phyloP scores from a whole-genome alignment of 2,329 filamentous ascomycete species.

The Apiospora rasikravindrae region DNA sequence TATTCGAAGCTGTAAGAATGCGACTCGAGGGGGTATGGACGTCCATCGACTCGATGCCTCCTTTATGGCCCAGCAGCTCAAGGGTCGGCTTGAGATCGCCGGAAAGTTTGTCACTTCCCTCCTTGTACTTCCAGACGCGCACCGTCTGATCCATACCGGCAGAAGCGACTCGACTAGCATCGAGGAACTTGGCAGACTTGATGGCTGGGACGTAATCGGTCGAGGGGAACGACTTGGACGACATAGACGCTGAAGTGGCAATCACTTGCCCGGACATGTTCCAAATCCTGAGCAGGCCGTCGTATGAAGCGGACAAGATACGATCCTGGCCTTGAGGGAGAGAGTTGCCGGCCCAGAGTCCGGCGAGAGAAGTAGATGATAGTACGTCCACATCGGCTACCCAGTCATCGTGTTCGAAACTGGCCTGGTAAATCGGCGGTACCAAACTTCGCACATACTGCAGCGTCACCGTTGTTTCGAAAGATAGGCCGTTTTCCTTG shows the following conservation, averaged over 20 bases:
- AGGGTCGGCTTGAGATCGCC: conserved; percentile 72
- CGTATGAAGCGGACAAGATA: conserved; percentile 91
- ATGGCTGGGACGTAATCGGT: conserved; percentile 53
- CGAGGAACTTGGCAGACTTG: conserved; percentile 85
- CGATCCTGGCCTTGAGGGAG: conserved; percentile 65
- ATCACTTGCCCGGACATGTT: conserved; percentile 85
- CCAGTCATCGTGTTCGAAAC: conserved; percentile 98
- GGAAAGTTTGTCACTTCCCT: conserved; percentile 64
- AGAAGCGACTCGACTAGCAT: conserved; percentile 78
- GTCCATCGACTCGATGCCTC: conserved; percentile 74
- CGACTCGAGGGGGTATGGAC: conserved; percentile 75
- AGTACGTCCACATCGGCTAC: conserved; percentile 86
- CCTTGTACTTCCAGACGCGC: conserved; percentile 86
- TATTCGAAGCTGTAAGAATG: conserved; percentile 84
- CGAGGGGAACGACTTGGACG: conserved; percentile 74
- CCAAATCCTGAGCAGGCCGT: conserved; percentile 89
- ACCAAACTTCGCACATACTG: conserved; percentile 94
- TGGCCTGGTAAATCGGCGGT: conserved; percentile 86
- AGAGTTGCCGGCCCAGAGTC: conserved; percentile 57
- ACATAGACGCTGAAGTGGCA: conserved; percentile 71
- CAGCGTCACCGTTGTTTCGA: conserved; percentile 84
- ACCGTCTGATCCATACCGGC: conserved; percentile 85
- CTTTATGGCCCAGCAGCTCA: conserved; percentile 84
- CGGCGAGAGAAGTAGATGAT: conserved; percentile 68
- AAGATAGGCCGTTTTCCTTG: conserved; percentile 81